phyloP scores from a whole-genome alignment of 192 early-diverging fungal species.

The Thamnidium elegans region DNA sequence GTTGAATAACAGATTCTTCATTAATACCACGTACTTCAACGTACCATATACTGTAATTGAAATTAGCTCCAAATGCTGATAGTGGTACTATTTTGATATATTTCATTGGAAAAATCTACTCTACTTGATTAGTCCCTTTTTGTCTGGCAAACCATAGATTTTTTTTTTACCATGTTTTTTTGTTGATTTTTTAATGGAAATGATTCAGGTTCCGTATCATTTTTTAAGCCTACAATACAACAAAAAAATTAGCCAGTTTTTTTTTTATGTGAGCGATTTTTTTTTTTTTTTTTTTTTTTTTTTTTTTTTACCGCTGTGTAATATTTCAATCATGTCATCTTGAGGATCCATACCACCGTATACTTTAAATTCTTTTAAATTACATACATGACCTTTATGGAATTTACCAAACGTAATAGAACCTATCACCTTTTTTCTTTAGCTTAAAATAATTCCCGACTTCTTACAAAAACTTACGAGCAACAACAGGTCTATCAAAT shows the following conservation, averaged over 20 bases:
- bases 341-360: constrained; percentile 79
- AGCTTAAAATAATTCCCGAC: background rate
- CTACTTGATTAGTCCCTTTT: background rate
- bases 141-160: background rate
- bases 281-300: too few species aligned
- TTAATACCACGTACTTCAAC: constrained; percentile 80
- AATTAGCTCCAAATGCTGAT: constrained; percentile 87
- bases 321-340: constrained; percentile 81
- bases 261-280: too few species aligned
- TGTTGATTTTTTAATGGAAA: constrained; percentile 79
- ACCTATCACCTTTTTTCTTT: constrained; percentile 37
- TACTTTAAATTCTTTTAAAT: constrained; percentile 94
- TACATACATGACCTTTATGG: constrained; percentile 89
- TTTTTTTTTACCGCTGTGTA: constrained; percentile 58
- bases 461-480: constrained; percentile 56
- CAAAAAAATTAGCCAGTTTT: too few species aligned
- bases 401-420: constrained; percentile 96
- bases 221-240: constrained; percentile 57
- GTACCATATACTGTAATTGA: constrained; percentile 95
- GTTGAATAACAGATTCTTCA: constrained; percentile 66
- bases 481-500: constrained; percentile 75
- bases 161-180: constrained; percentile 59
- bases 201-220: constrained; percentile 80
- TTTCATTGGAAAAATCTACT: constrained; percentile 78
- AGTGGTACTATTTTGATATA: constrained; percentile 93